phyloP scores from a whole-genome alignment of 495 filamentous ascomycete species.

The Lasiosphaeriaceae sp. region DNA sequence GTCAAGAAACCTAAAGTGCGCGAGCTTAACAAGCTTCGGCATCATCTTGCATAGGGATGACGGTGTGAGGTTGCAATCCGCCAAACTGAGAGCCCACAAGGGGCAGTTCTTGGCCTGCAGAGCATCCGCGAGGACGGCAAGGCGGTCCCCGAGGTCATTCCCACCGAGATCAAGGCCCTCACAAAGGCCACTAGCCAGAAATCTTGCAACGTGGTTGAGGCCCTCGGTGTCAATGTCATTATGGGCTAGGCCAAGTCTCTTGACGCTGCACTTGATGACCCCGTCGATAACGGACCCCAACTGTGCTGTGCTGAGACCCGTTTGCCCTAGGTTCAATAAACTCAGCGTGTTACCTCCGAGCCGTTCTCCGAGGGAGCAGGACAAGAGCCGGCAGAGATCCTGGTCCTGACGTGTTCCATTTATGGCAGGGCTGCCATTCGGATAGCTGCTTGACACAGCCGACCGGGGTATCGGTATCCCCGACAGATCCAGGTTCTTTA shows the following conservation, averaged over 20 bases:
- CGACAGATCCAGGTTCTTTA: constrained; percentile 83
- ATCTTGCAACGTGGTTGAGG: constrained; percentile 69
- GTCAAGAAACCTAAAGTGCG: constrained; percentile 83
- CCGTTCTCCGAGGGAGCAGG: constrained; percentile 70
- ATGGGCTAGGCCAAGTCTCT: constrained; percentile 74
- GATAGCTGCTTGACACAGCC: constrained; percentile 3
- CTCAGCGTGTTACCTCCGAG: constrained; percentile 73
- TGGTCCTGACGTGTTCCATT: constrained; percentile 14
- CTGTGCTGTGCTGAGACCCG: constrained; percentile 63
- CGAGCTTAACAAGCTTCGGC: constrained; percentile 65
- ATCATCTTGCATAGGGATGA: constrained; percentile 69
- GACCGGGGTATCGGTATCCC: constrained; percentile 73
- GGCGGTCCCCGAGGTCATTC: constrained; percentile 68
- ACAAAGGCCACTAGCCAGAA: constrained; percentile 68
- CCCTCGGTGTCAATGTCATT: constrained; percentile 72
- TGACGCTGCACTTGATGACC: constrained; percentile 65
- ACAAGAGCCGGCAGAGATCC: constrained; percentile 49
- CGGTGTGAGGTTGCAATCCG: constrained; percentile 77
- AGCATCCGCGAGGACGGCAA: constrained; percentile 62
- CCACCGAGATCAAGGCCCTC: constrained; percentile 91
- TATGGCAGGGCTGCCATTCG: background rate
- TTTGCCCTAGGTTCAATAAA: constrained; percentile 78
- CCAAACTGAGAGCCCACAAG: constrained; percentile 79
- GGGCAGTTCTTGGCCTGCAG: constrained; percentile 56
- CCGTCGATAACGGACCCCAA: constrained; percentile 73